Evolutionary conservation across 1,139 yeast species (phyloP), one percentile per base, ranked within the genome.

Genomic region (Scheffersomyces segobiensis): DNA sequence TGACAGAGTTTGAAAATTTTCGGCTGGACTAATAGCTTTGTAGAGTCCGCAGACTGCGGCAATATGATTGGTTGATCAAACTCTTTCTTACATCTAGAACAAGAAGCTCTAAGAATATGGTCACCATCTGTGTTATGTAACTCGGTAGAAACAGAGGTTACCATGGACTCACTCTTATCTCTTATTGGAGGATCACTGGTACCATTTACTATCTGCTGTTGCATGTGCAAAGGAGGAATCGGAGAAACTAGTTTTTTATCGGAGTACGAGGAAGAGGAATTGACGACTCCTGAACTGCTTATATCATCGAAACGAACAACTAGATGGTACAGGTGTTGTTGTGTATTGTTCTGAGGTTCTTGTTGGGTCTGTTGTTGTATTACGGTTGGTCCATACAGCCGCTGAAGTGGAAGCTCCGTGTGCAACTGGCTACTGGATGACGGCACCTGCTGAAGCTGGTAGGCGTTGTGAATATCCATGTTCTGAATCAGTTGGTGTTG

Each of bases 71-170:
- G 79, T 61, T 83, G 85, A 24, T 78, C 78, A 68, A 87, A 87
- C 18, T 76, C 81, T 64, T 86, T 87, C 65, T 86, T 86, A 67
- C 91, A 87, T 57, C 91, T 70, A 2, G 86, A 77, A 63, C 91
- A 87, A 57, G 60, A 58, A 22, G 63, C 58, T 17, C 65, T 57
- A 46, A 63, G 59, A 56, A 63, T 56, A 53, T 61, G 65, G 56
- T 60, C 42, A 49, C 58, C 22, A 57, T 59, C 52, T 26, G 47
- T 10, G 5, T 50, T 48, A 62, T 55, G 52, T 61, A 59, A 19
- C 56, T 32, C 21, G 59, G 57, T 19, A 53, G 60, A 21, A 57
- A 51, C 10, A 54, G 53, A 5, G 52, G 52, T 4, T 64, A 63
- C 48, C 57, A 56, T 2, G 63, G 65, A 55, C 61, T 64, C 47